These are phyloP conservation scores for Buxus sempervirens DNA, from an alignment of 164 flowering plant genomes.

Conservation along the genomic window DNA sequence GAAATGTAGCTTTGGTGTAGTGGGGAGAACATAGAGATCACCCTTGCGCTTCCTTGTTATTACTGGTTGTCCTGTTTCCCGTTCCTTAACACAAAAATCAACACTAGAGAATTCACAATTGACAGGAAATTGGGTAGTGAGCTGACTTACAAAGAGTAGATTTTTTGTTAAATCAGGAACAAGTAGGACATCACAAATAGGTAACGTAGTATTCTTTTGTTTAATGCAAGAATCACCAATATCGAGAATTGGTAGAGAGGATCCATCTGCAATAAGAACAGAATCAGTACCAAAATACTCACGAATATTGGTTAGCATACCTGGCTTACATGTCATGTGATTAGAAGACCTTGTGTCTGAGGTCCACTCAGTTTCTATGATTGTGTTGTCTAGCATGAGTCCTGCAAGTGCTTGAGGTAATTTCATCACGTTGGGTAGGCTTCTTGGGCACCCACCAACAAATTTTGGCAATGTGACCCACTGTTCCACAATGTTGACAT, in stretches of 20 bases:
- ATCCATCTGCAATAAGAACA: constrained; percentile 1
- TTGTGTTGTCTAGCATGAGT: constrained; percentile 4
- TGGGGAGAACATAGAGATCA: no score
- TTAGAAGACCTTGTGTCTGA: background rate
- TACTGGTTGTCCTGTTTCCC: background rate
- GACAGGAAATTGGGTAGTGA: constrained; percentile 6
- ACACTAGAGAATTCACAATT: constrained; percentile 6
- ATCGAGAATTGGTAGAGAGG: background rate
- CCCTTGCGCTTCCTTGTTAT: no score
- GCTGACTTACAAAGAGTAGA: constrained; percentile 9
- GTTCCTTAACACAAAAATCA: constrained; percentile 3
- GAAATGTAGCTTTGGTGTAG: no score
- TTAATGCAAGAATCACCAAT: constrained; percentile 2
- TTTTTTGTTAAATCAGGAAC: constrained; percentile 8
- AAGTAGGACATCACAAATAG: constrained; percentile 4
- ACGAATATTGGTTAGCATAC: constrained; percentile 1
- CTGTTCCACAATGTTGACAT: constrained; percentile 9
- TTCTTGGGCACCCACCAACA: no score
- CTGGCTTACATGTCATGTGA: constrained; percentile 6
- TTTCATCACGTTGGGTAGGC: background rate
- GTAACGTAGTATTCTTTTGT: constrained; percentile 1
- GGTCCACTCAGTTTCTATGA: background rate
- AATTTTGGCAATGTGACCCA: no score
- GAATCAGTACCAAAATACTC: background rate
- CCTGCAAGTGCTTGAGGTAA: constrained; percentile 14